phyloP scores from a whole-genome alignment of 2,329 filamentous ascomycete genomes.

The Immersiporthe knoxdaviesiana region DNA sequence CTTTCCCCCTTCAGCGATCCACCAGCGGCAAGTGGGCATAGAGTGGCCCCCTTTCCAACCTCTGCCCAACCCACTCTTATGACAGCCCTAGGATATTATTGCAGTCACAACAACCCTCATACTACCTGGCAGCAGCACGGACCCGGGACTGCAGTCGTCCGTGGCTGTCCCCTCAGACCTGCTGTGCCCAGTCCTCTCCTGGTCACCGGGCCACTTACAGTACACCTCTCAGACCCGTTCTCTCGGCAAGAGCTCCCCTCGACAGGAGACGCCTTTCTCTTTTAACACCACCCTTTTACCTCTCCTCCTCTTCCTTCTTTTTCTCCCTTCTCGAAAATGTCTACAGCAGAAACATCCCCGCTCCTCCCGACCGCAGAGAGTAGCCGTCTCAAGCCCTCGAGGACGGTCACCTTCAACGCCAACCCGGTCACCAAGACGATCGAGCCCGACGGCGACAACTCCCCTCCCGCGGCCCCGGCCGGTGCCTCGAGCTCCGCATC shows the following conservation, averaged over 20 bases:
- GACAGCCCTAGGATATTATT: slow-evolving; percentile 6
- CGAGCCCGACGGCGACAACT: slow-evolving; percentile 49
- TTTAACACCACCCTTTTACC: too few species aligned
- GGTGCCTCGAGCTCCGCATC: slow-evolving; percentile 37
- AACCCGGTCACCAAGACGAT: slow-evolving; percentile 67
- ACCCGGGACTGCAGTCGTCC: background rate
- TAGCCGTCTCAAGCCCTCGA: slow-evolving; percentile 49
- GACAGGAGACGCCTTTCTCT: background rate
- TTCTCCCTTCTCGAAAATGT: slow-evolving; percentile 27
- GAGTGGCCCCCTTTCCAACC: slow-evolving; percentile 12
- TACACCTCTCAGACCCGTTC: background rate
- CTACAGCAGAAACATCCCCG: slow-evolving; percentile 33
- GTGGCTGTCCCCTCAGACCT: background rate
- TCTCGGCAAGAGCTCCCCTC: background rate
- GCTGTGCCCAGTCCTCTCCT: background rate
- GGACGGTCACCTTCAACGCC: slow-evolving; percentile 78
- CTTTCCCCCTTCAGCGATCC: background rate
- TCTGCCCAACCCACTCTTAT: slow-evolving; percentile 10
- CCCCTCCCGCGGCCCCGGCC: slow-evolving; percentile 33
- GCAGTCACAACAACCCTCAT: background rate
- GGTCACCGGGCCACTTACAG: background rate
- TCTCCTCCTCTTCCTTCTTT: background rate
- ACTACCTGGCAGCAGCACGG: background rate
- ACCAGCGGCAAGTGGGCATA: slow-evolving; percentile 3
- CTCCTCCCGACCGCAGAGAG: slow-evolving; percentile 34